A percentile compares a stretch with the other conserved stretches of the same genome.
phyloP scores from a whole-genome alignment of 1,139 yeast genomes.

The Debaryomycetaceae sp. region DNA sequence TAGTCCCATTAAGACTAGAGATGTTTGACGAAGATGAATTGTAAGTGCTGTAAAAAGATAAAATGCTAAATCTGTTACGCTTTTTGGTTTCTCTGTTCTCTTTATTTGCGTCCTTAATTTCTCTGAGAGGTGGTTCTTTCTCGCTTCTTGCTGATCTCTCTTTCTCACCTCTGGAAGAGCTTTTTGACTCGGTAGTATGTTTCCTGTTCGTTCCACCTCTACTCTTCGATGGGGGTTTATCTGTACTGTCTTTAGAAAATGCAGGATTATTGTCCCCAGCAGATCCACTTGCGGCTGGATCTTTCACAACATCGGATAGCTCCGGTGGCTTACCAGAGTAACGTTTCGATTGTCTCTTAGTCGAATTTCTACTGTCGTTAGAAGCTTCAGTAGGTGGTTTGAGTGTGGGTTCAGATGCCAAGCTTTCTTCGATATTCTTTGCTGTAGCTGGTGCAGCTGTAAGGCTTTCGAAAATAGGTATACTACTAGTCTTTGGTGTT shows the following conservation, averaged over 20 bases:
- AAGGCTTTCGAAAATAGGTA: slow-evolving; percentile 25
- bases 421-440: slow-evolving; percentile 1
- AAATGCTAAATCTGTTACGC: slow-evolving; percentile 49
- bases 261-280: not conserved
- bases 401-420: not conserved
- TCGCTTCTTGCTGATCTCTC: not conserved
- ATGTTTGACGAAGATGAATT: slow-evolving; percentile 18
- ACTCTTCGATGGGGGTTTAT: not conserved
- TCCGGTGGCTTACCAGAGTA: not conserved
- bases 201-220: not conserved
- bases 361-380: not conserved
- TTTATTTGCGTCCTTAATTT: slow-evolving; percentile 16
- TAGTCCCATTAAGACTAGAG: slow-evolving; percentile 11
- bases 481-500: slow-evolving; percentile 31
- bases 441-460: slow-evolving; percentile 12
- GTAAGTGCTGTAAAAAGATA: slow-evolving; percentile 47
- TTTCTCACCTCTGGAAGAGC: not conserved
- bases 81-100: slow-evolving; percentile 36
- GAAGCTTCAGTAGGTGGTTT: not conserved
- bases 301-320: not conserved
- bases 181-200: not conserved
- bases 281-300: not conserved
- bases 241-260: not conserved
- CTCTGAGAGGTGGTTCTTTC: slow-evolving; percentile 5
- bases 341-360: not conserved